Percentiles rank a stretch among this genome's conserved stretches.
These are phyloP conservation scores for Trametes versicolor DNA, from an alignment of 1,284 basidiomycete genomes.

Conservation along the genomic window DNA sequence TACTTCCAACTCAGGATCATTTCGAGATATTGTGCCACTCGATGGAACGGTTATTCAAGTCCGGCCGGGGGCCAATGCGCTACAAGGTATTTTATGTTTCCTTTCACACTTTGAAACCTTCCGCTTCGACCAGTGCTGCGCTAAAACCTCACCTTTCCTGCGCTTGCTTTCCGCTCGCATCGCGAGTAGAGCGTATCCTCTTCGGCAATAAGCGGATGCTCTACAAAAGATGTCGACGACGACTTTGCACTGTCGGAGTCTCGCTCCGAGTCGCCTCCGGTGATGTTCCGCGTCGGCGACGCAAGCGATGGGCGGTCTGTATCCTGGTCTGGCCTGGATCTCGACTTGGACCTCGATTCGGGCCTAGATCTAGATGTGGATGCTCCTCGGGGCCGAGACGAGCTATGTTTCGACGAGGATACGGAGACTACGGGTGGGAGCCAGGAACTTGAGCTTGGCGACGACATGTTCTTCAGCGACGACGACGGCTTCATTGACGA, in stretches of 20 bases:
- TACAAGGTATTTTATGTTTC: slow-evolving; percentile 59
- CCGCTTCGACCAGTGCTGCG: background rate
- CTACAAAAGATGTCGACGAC: slow-evolving; percentile 6
- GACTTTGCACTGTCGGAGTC: slow-evolving; percentile 19
- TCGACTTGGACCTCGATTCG: slow-evolving; percentile 9
- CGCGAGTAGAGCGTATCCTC: slow-evolving; percentile 11
- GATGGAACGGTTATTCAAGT: slow-evolving; percentile 59
- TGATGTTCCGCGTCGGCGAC: background rate
- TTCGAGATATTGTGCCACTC: slow-evolving; percentile 51
- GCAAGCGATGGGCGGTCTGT: background rate
- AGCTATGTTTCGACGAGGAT: slow-evolving; percentile 26
- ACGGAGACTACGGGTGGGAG: slow-evolving; percentile 23
- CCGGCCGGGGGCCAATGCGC: slow-evolving; percentile 51
- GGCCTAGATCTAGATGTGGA: slow-evolving; percentile 13
- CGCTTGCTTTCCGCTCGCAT: background rate
- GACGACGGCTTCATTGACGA: slow-evolving; percentile 1
- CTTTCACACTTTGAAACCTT: background rate
- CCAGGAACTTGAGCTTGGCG: slow-evolving; percentile 8
- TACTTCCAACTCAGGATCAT: slow-evolving; percentile 31
- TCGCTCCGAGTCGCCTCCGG: slow-evolving; percentile 15
- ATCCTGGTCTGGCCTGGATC: background rate
- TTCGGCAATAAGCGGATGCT: slow-evolving; percentile 7
- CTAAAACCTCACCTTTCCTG: background rate
- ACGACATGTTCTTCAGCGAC: slow-evolving; percentile 18
- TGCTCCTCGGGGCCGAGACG: slow-evolving; percentile 12